phyloP scores from a whole-genome alignment of 2,329 filamentous ascomycete species.

The Beauveria bassiana region DNA sequence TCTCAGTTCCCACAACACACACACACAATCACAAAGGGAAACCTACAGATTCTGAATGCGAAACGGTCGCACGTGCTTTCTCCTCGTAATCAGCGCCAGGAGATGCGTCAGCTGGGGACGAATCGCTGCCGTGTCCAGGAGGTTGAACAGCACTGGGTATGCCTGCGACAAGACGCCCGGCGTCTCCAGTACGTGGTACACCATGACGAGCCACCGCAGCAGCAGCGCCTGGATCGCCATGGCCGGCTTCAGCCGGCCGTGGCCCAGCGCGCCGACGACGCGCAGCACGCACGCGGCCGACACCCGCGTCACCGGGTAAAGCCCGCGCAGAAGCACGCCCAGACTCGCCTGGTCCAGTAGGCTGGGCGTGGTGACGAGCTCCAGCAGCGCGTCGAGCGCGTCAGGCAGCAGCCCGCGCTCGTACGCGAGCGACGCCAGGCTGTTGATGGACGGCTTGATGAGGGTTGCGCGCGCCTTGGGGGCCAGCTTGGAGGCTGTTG shows the following conservation, averaged over 20 bases:
- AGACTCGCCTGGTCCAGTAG: conserved; percentile 70
- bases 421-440: conserved; percentile 54
- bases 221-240: conserved; percentile 62
- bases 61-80: conserved; percentile 77
- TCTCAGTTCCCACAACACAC: no score
- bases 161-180: conserved; percentile 56
- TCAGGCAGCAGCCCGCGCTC: conserved; percentile 57
- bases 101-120: conserved; percentile 66
- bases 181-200: conserved; percentile 63
- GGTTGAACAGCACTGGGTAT: conserved; percentile 71
- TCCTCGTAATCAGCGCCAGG: conserved; percentile 68
- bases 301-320: conserved; percentile 67
- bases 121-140: conserved; percentile 72
- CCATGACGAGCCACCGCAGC: conserved; percentile 70
- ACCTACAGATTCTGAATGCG: conserved; percentile 68
- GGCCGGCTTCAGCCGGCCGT: conserved; percentile 67
- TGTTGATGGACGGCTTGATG: conserved; percentile 57
- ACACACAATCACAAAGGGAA: neutral
- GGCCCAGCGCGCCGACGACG: conserved; percentile 66
- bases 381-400: conserved; percentile 55
- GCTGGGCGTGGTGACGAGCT: conserved; percentile 57
- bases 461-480: conserved; percentile 57
- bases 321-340: conserved; percentile 59
- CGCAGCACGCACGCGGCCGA: conserved; percentile 52
- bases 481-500: conserved; percentile 48